phyloP scores from a whole-genome alignment of 441 rosid species.

The Erodium trifolium region DNA sequence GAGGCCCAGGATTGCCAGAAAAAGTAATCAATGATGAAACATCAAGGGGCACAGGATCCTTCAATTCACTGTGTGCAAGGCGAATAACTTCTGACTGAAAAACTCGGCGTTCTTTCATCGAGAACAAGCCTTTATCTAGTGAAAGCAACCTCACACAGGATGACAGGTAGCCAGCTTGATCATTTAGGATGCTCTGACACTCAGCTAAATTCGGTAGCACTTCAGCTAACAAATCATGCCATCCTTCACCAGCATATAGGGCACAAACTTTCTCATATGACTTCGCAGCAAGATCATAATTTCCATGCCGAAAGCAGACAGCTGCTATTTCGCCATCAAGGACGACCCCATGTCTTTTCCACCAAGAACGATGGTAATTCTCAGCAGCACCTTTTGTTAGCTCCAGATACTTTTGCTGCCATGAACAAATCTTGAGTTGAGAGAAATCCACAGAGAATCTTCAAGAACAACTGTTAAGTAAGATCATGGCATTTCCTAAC shows the following conservation, averaged over 20 bases:
- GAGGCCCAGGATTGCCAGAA: slow-evolving; percentile 88
- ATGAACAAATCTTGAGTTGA: slow-evolving; percentile 25
- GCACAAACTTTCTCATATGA: slow-evolving; percentile 98
- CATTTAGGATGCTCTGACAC: slow-evolving; percentile 89
- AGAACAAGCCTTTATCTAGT: slow-evolving; percentile 76
- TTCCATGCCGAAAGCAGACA: slow-evolving; percentile 81
- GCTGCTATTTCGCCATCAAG: slow-evolving; percentile 99
- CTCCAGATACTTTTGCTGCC: slow-evolving; percentile 81
- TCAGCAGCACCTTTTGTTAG: slow-evolving; percentile 96
- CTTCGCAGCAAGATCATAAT: slow-evolving; percentile 91
- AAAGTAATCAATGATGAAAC: slow-evolving; percentile 90
- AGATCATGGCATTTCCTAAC: neutral
- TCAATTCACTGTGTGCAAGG: slow-evolving; percentile 91
- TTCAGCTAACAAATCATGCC: slow-evolving; percentile 96
- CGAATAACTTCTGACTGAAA: slow-evolving; percentile 84
- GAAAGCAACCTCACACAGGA: slow-evolving; percentile 92
- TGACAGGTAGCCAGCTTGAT: slow-evolving; percentile 91
- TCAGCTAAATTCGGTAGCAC: slow-evolving; percentile 89
- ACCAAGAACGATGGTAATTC: slow-evolving; percentile 93
- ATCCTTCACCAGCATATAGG: slow-evolving; percentile 91
- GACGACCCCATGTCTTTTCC: slow-evolving; percentile 99
- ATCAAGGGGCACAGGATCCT: slow-evolving; percentile 89
- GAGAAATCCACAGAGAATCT: slow-evolving; percentile 10
- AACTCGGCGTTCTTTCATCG: slow-evolving; percentile 82
- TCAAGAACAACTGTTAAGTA: neutral